These are phyloP conservation scores for Moesziomyces globuligerus DNA, from an alignment of 1,284 basidiomycete genomes.

Conservation along the genomic window DNA sequence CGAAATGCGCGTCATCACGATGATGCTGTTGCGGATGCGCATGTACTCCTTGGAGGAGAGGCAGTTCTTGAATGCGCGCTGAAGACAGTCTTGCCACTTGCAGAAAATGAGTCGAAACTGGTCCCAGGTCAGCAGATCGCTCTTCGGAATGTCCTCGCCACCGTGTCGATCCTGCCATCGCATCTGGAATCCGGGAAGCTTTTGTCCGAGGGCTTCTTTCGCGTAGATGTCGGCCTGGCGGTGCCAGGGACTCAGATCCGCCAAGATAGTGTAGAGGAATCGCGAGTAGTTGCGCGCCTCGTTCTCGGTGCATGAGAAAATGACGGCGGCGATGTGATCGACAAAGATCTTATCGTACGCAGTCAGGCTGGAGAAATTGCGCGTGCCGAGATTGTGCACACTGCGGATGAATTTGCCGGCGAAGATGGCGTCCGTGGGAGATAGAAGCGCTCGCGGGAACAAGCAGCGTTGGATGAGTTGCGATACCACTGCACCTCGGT, in stretches of 20 bases:
- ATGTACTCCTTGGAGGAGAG: slow-evolving; percentile 62
- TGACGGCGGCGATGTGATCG: slow-evolving; percentile 73
- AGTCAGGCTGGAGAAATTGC: slow-evolving; percentile 87
- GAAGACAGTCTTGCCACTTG: slow-evolving; percentile 84
- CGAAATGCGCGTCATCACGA: slow-evolving; percentile 61
- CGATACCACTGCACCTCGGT: slow-evolving; percentile 40
- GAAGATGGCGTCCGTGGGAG: slow-evolving; percentile 94
- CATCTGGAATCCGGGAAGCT: slow-evolving; percentile 63
- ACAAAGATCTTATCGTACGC: slow-evolving; percentile 78
- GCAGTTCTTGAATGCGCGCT: slow-evolving; percentile 55
- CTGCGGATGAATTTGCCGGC: slow-evolving; percentile 89
- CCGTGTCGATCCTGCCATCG: slow-evolving; percentile 51
- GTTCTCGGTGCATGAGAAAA: slow-evolving; percentile 93
- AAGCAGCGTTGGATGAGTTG: slow-evolving; percentile 87
- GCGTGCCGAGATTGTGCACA: slow-evolving; percentile 84
- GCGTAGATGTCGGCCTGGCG: slow-evolving; percentile 72
- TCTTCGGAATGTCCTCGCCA: slow-evolving; percentile 68
- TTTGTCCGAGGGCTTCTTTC: slow-evolving; percentile 69
- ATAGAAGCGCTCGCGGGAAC: slow-evolving; percentile 87
- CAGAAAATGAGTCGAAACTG: slow-evolving; percentile 78
- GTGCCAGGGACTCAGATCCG: slow-evolving; percentile 81
- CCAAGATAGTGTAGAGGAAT: slow-evolving; percentile 81
- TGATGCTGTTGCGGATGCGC: slow-evolving; percentile 64
- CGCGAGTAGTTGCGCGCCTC: slow-evolving; percentile 89
- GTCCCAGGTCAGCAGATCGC: slow-evolving; percentile 76